These are phyloP conservation scores for Spinacia oleracea DNA, from an alignment of 179 eudicot genomes.

Conservation along the genomic window DNA sequence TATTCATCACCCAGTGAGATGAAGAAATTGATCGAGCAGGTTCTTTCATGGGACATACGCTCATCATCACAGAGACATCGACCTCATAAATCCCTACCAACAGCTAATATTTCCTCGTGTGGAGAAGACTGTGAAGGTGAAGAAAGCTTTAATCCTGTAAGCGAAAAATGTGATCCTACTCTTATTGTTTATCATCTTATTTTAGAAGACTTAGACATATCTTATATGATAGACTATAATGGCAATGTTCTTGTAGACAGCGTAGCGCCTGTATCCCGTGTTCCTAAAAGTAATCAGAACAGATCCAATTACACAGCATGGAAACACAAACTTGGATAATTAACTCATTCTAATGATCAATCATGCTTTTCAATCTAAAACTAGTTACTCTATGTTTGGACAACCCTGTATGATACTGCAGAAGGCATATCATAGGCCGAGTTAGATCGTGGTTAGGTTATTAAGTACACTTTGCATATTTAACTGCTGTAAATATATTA, in stretches of 20 bases:
- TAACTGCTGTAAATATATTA: no score
- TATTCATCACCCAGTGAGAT: slow-evolving; percentile 76
- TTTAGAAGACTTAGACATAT: slow-evolving; percentile 68
- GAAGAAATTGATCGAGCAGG: slow-evolving; percentile 67
- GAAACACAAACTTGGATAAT: slow-evolving; percentile 29
- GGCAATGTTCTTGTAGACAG: slow-evolving; percentile 60
- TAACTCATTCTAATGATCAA: neutral
- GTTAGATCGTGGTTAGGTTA: neutral
- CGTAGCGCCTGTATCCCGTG: slow-evolving; percentile 29
- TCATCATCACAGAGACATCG: slow-evolving; percentile 73
- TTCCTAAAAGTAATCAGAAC: slow-evolving; percentile 12
- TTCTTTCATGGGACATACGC: slow-evolving; percentile 93
- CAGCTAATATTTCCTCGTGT: slow-evolving; percentile 10
- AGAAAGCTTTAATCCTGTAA: slow-evolving; percentile 24
- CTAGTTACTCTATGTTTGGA: neutral
- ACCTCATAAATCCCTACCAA: slow-evolving; percentile 39
- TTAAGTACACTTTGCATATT: no score
- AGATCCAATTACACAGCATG: slow-evolving; percentile 33
- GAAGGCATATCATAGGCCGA: neutral
- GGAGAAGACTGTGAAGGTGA: slow-evolving; percentile 29
- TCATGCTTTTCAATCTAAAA: neutral
- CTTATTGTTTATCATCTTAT: slow-evolving; percentile 59
- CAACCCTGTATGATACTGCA: neutral
- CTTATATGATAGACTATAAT: slow-evolving; percentile 56
- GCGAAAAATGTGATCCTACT: slow-evolving; percentile 28